These are phyloP conservation scores for Pythium grandisporangium DNA, from an alignment of 352 stramenopile genomes.

Conservation along the genomic window DNA sequence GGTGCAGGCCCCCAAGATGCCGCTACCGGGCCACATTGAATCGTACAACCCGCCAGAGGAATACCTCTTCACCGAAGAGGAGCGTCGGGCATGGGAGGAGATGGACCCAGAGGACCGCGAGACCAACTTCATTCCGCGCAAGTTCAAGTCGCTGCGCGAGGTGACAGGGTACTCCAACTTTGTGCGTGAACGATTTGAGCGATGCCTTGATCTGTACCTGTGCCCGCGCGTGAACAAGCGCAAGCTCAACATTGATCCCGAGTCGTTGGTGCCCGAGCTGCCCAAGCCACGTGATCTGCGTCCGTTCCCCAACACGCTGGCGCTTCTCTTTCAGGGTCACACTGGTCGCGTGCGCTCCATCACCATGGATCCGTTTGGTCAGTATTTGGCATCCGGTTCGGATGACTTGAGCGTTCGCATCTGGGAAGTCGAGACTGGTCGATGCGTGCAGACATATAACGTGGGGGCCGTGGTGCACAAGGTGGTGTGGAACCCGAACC, in stretches of 20 bases:
- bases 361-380: slow-evolving; percentile 91
- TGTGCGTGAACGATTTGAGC: slow-evolving; percentile 98
- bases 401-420: slow-evolving; percentile 95
- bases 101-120: slow-evolving; percentile 94
- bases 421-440: slow-evolving; percentile 95
- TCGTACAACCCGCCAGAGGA: slow-evolving; percentile 99
- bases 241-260: slow-evolving; percentile 98
- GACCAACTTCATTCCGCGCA: slow-evolving; percentile 96
- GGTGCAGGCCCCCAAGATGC: slow-evolving; percentile 97
- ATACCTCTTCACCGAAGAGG: slow-evolving; percentile 97
- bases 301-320: slow-evolving; percentile 96
- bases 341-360: slow-evolving; percentile 90
- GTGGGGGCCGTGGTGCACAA: slow-evolving; percentile 86
- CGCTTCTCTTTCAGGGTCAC: slow-evolving; percentile 84
- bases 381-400: slow-evolving; percentile 95
- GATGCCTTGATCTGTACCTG: slow-evolving; percentile 99
- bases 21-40: slow-evolving; percentile 96
- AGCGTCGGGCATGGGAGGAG: slow-evolving; percentile 93
- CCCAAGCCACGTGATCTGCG: slow-evolving; percentile 95
- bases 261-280: slow-evolving; percentile 93
- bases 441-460: slow-evolving; percentile 90
- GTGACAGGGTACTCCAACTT: slow-evolving; percentile 96
- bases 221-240: slow-evolving; percentile 94
- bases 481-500: slow-evolving; percentile 97
- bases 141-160: slow-evolving; percentile 94